Conservation (phyloP, 352 stramenopile genomes). For the Phytopythium cucurbitacearum region DNA sequence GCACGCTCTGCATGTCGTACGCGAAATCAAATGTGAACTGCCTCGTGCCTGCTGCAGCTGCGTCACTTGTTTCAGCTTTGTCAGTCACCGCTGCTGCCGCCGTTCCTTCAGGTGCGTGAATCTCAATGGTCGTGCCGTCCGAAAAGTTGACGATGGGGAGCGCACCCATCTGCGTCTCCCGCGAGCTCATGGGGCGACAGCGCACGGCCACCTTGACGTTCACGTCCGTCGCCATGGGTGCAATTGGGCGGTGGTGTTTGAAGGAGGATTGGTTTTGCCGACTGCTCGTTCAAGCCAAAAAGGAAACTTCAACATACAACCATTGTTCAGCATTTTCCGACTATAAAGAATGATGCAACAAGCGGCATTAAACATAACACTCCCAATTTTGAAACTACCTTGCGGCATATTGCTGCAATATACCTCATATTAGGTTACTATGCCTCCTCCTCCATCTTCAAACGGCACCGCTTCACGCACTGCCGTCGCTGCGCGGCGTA, state of each 20-base stretch:
- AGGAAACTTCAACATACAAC: conserved; percentile 3
- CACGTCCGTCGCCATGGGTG: conserved; percentile 58
- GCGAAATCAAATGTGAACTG: conserved; percentile 86
- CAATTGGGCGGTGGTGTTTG: neutral
- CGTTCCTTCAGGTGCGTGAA: conserved; percentile 24
- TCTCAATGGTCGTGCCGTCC: conserved; percentile 51
- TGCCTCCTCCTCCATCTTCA: too few species aligned
- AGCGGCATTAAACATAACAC: too few species aligned
- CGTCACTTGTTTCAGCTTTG: neutral
- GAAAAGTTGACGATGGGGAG: conserved; percentile 51
- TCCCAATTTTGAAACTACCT: too few species aligned
- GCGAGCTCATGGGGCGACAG: conserved; percentile 79
- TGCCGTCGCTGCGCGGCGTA: conserved; percentile 19
- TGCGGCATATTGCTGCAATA: too few species aligned
- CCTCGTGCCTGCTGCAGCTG: conserved; percentile 18
- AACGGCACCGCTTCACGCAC: too few species aligned
- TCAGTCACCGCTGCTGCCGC: conserved; percentile 5
- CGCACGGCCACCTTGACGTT: conserved; percentile 91
- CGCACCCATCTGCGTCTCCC: conserved; percentile 63
- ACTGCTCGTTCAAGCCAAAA: neutral
- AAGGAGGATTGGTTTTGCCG: too few species aligned
- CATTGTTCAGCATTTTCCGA: neutral
- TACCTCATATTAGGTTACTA: too few species aligned
- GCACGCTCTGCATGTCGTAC: conserved; percentile 70
- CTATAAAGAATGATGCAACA: too few species aligned